These are phyloP conservation scores for Hyaloscypha hepaticicola DNA, from an alignment of 495 filamentous ascomycete species.

Conservation along the genomic window DNA sequence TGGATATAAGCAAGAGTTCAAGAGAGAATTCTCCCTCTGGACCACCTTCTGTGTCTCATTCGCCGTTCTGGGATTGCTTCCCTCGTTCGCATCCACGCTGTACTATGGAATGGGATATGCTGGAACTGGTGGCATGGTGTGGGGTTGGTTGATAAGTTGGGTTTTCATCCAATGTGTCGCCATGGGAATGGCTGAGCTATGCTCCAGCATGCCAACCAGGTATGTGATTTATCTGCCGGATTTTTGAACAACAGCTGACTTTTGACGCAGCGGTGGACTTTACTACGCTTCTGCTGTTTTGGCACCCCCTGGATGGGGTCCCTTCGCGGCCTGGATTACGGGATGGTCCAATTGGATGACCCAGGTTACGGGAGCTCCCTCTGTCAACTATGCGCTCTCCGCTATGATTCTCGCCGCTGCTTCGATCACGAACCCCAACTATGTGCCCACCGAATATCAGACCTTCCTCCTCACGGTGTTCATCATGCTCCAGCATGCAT, in stretches of 20 bases:
- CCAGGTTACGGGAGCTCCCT: constrained; percentile 70
- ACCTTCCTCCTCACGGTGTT: constrained; percentile 67
- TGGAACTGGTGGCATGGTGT: constrained; percentile 77
- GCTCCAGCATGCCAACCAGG: constrained; percentile 66
- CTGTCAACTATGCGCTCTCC: constrained; percentile 50
- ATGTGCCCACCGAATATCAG: constrained; percentile 65
- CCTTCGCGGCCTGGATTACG: constrained; percentile 71
- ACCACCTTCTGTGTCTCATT: constrained; percentile 79
- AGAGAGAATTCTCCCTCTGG: constrained; percentile 80
- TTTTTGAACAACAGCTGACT: neutral
- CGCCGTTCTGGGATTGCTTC: constrained; percentile 70
- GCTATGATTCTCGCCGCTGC: constrained; percentile 74
- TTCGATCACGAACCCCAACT: constrained; percentile 66
- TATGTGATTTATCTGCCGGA: constrained; percentile 28
- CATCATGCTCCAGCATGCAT: constrained; percentile 68
- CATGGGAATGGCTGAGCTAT: constrained; percentile 65
- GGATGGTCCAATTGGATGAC: constrained; percentile 77
- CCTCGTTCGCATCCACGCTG: constrained; percentile 72
- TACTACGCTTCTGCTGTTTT: constrained; percentile 79
- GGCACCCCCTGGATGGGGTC: constrained; percentile 73
- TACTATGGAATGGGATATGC: constrained; percentile 83
- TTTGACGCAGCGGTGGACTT: constrained; percentile 59
- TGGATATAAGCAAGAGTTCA: constrained; percentile 80
- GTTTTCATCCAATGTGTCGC: constrained; percentile 73
- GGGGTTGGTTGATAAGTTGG: constrained; percentile 79